Percentiles rank a stretch among this genome's conserved stretches.
Conservation (phyloP, 345 rosid genomes). For the Lumnitzera littorea region DNA sequence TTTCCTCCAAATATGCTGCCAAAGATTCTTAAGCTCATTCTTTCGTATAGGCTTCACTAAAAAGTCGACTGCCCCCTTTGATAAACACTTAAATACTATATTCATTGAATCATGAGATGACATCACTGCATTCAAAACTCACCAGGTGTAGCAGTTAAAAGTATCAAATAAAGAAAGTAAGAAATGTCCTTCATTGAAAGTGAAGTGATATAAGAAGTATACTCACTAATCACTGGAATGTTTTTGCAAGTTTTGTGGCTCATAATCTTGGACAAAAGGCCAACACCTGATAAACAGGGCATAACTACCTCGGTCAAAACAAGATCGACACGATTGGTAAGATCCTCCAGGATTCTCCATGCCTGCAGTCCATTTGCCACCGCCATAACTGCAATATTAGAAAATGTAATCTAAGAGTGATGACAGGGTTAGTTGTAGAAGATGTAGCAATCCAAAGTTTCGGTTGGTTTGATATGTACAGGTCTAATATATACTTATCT, state of each 20-base stretch:
- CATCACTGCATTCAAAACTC: constrained; percentile 53
- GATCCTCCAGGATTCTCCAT: constrained; percentile 48
- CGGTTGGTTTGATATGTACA: neutral
- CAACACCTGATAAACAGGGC: constrained; percentile 51
- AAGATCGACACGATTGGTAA: constrained; percentile 43
- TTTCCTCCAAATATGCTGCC: constrained; percentile 63
- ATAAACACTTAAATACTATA: constrained; percentile 50
- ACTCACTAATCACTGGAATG: constrained; percentile 53
- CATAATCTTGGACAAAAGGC: constrained; percentile 52
- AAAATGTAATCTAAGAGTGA: neutral
- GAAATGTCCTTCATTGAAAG: neutral
- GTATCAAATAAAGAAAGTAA: constrained; percentile 10
- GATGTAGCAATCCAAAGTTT: neutral
- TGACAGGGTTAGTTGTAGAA: too few species aligned
- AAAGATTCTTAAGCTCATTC: constrained; percentile 54
- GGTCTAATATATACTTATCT: neutral
- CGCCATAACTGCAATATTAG: constrained; percentile 28
- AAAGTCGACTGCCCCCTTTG: constrained; percentile 54
- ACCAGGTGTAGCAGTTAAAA: constrained; percentile 14
- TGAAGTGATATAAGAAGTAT: neutral
- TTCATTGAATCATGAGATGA: constrained; percentile 48
- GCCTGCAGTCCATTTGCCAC: constrained; percentile 59
- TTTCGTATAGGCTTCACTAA: constrained; percentile 52
- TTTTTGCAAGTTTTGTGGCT: constrained; percentile 44
- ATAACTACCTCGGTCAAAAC: constrained; percentile 50